Percentiles rank a stretch among this genome's conserved stretches.
Conservation (phyloP, 2,329 filamentous ascomycete species). For the Ascochyta clinopodiicola region DNA sequence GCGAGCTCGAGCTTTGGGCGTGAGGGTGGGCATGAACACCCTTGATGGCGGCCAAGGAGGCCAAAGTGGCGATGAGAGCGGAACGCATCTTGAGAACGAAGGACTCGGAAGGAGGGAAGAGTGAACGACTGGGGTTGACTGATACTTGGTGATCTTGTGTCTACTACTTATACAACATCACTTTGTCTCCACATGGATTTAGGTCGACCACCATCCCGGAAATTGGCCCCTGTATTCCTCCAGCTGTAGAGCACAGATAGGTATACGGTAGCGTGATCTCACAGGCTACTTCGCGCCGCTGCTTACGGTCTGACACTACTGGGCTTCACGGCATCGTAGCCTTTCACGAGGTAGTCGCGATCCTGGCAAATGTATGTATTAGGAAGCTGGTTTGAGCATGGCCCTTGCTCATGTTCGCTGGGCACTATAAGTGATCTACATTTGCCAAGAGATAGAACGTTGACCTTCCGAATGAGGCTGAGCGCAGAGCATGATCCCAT, state of each 20-base stretch:
- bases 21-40: slow-evolving; percentile 34
- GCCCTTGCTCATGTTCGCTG: slow-evolving; percentile 4
- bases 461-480: slow-evolving; percentile 21
- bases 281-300: slow-evolving; percentile 8
- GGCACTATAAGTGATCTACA: slow-evolving; percentile 18
- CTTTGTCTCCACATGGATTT: neutral
- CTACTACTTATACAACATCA: slow-evolving; percentile 14
- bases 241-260: slow-evolving; percentile 5
- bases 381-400: slow-evolving; percentile 12
- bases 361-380: slow-evolving; percentile 12
- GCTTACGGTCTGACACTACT: slow-evolving; percentile 14
- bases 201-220: slow-evolving; percentile 7
- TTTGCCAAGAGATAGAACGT: slow-evolving; percentile 17
- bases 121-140: slow-evolving; percentile 19
- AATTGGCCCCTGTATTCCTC: slow-evolving; percentile 6
- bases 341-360: slow-evolving; percentile 9
- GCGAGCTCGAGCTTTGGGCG: slow-evolving; percentile 19
- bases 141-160: neutral
- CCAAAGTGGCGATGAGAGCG: slow-evolving; percentile 39
- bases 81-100: slow-evolving; percentile 37
- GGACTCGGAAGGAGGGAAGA: slow-evolving; percentile 20
- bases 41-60: slow-evolving; percentile 31
- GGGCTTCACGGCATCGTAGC: slow-evolving; percentile 9
- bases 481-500: slow-evolving; percentile 5
- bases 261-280: slow-evolving; percentile 15